Conservation (phyloP, 2,329 filamentous ascomycete species). For the Aspergillus texensis region DNA sequence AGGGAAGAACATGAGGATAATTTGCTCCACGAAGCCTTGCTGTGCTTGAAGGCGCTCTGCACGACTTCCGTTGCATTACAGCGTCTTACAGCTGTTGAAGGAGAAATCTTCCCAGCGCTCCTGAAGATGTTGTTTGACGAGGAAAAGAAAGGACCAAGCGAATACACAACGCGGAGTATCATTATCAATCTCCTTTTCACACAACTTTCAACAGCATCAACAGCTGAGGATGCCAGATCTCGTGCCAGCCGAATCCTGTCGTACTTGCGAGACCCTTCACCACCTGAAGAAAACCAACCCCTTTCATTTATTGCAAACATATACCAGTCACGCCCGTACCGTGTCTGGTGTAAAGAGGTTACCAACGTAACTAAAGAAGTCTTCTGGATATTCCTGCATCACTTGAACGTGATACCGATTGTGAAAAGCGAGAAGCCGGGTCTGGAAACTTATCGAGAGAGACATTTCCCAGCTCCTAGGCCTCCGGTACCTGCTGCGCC, state of each 20-base stretch:
- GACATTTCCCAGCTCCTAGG: slow-evolving; percentile 82
- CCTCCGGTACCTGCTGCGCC: slow-evolving; percentile 91
- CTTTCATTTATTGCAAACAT: slow-evolving; percentile 88
- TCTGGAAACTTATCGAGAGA: slow-evolving; percentile 44
- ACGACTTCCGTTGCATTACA: slow-evolving; percentile 85
- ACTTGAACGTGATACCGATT: slow-evolving; percentile 78
- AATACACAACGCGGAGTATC: slow-evolving; percentile 90
- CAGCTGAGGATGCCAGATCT: slow-evolving; percentile 60
- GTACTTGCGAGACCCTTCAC: slow-evolving; percentile 79
- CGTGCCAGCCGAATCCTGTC: slow-evolving; percentile 74
- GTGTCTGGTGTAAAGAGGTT: slow-evolving; percentile 91
- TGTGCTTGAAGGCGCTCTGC: slow-evolving; percentile 91
- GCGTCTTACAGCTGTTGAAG: slow-evolving; percentile 78
- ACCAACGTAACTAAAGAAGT: slow-evolving; percentile 95
- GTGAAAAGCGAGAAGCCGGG: slow-evolving; percentile 35
- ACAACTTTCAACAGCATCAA: slow-evolving; percentile 72
- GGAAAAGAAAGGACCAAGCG: slow-evolving; percentile 96
- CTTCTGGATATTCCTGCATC: slow-evolving; percentile 98
- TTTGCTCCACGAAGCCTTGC: slow-evolving; percentile 84
- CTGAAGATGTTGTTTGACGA: slow-evolving; percentile 91
- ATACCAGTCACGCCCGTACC: slow-evolving; percentile 82
- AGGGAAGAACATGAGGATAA: slow-evolving; percentile 96
- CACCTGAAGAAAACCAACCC: slow-evolving; percentile 73
- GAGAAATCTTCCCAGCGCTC: slow-evolving; percentile 80
- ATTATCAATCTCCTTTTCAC: slow-evolving; percentile 88